phyloP scores from a whole-genome alignment of 1,284 basidiomycete species.

The Singerocomus inundabilis region DNA sequence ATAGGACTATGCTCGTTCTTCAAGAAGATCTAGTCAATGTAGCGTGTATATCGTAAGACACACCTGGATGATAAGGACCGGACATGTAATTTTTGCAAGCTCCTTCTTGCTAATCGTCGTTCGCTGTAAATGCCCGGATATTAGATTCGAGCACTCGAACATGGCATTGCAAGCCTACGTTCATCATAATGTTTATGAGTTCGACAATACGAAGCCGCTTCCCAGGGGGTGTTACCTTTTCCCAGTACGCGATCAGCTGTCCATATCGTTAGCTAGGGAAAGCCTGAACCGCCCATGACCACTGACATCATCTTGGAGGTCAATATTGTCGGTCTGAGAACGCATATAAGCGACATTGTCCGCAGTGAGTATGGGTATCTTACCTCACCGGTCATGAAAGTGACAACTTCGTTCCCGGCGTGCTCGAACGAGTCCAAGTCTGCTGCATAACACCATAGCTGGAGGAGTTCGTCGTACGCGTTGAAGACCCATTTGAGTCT shows the following conservation, averaged over 20 bases:
- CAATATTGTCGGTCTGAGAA: constrained; percentile 48
- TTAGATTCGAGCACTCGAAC: constrained; percentile 2
- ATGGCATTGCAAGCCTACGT: constrained; percentile 42
- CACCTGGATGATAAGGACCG: constrained; percentile 73
- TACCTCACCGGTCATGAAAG: constrained; percentile 53
- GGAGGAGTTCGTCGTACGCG: constrained; percentile 59
- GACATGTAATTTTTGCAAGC: constrained; percentile 54
- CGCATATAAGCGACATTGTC: constrained; percentile 14
- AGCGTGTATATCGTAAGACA: background rate
- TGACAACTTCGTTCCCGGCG: constrained; percentile 55
- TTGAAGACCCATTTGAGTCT: constrained; percentile 60
- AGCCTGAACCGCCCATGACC: constrained; percentile 3
- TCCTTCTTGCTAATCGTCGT: constrained; percentile 47
- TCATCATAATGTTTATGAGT: constrained; percentile 52
- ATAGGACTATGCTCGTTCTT: constrained; percentile 61
- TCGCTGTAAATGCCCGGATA: constrained; percentile 39
- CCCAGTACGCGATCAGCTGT: constrained; percentile 66
- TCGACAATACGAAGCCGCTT: constrained; percentile 52
- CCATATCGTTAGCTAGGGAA: constrained; percentile 14
- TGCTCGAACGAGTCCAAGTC: constrained; percentile 69
- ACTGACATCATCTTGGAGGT: constrained; percentile 54
- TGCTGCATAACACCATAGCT: constrained; percentile 62
- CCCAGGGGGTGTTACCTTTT: constrained; percentile 51
- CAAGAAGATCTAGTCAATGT: constrained; percentile 2
- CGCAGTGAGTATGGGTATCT: background rate